Evolutionary conservation across 495 filamentous ascomycete genomes (phyloP).

Genomic region (Talaromyces wortmannii): DNA sequence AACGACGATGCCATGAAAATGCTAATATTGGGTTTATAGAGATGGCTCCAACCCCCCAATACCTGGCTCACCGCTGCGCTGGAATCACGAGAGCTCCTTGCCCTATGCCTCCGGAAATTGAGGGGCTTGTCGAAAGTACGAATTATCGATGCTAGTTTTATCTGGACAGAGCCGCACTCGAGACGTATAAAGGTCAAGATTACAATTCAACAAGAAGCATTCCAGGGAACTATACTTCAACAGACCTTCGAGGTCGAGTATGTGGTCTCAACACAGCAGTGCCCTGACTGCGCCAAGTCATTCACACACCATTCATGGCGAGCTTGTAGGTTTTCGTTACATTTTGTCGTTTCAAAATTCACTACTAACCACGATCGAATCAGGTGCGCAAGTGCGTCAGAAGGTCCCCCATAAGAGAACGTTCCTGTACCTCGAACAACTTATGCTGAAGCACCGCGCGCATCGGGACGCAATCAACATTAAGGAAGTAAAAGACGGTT

Average conservation of each 20-base stretch:
- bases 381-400: constrained; percentile 79
- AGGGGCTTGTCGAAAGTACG: constrained; percentile 76
- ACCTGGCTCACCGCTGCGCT: constrained; percentile 77
- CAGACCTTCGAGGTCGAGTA: constrained; percentile 94
- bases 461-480: constrained; percentile 95
- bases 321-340: constrained; percentile 34
- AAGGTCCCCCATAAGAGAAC: constrained; percentile 97
- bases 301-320: constrained; percentile 90
- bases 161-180: constrained; percentile 98
- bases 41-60: constrained; percentile 83
- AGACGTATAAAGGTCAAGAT: constrained; percentile 86
- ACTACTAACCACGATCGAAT: background rate
- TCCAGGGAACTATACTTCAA: constrained; percentile 71
- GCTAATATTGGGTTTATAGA: constrained; percentile 3
- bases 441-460: constrained; percentile 88
- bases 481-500: constrained; percentile 85
- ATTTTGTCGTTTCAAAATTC: too few species aligned
- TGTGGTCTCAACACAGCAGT: constrained; percentile 82
- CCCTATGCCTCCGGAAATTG: constrained; percentile 78
- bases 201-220: constrained; percentile 78
- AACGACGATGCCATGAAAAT: background rate
- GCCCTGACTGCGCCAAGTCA: constrained; percentile 85
- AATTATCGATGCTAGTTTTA: constrained; percentile 91
- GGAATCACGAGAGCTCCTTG: constrained; percentile 85
- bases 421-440: constrained; percentile 92